phyloP scores from a whole-genome alignment of 768 basidiomycete genomes.

The Lyophyllum decastes region DNA sequence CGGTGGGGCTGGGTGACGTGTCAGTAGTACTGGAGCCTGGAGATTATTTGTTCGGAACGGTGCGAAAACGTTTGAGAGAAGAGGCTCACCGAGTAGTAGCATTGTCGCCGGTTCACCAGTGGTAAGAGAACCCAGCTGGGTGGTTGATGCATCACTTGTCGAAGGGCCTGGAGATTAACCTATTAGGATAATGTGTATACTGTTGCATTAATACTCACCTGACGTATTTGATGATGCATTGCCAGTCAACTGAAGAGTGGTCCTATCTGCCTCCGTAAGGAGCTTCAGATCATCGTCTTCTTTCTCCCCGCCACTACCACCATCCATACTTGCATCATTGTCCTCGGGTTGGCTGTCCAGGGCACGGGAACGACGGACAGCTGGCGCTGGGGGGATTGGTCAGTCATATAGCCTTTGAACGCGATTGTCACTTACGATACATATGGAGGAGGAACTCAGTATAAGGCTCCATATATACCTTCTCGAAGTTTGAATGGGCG shows the following conservation, averaged over 20 bases:
- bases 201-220: background rate
- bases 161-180: background rate
- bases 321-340: background rate
- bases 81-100: too few species aligned
- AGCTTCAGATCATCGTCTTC: background rate
- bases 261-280: background rate
- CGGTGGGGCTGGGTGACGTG: too few species aligned
- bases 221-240: background rate
- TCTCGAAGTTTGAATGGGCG: constrained; percentile 3
- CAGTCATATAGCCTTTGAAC: background rate
- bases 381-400: background rate
- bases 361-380: background rate
- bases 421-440: constrained; percentile 1
- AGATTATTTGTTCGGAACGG: too few species aligned
- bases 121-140: too few species aligned
- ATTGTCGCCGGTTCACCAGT: too few species aligned
- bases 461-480: constrained; percentile 5
- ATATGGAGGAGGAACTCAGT: constrained; percentile 3
- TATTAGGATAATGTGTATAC: background rate
- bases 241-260: background rate
- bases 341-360: background rate
- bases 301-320: background rate
- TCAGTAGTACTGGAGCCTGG: too few species aligned
- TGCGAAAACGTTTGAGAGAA: too few species aligned
- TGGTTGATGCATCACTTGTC: background rate